phyloP scores from a whole-genome alignment of 2,329 filamentous ascomycete species.

The Hymenoscyphus fraxineus region DNA sequence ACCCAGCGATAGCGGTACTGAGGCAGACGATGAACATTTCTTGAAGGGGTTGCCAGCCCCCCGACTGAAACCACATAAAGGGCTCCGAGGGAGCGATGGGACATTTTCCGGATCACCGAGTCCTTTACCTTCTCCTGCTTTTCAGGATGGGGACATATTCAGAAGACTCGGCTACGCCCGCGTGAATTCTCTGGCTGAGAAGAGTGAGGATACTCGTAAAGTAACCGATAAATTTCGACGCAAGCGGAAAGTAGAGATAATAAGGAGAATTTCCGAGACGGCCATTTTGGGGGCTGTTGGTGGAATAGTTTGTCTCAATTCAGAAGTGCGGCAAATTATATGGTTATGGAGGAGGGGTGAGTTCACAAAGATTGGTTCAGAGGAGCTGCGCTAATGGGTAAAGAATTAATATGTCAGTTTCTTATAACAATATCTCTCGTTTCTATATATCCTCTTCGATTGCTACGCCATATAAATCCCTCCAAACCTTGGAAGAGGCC shows the following conservation, averaged over 20 bases:
- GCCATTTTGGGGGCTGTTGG: conserved; percentile 49
- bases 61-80: conserved; percentile 69
- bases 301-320: conserved; percentile 43
- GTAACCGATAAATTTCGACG: conserved; percentile 38
- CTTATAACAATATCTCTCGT: conserved; percentile 40
- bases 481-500: conserved; percentile 24
- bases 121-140: conserved; percentile 49
- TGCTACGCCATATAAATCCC: conserved; percentile 43
- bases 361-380: conserved; percentile 9
- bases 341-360: conserved; percentile 49
- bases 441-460: conserved; percentile 56
- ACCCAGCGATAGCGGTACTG: conserved; percentile 85
- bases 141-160: conserved; percentile 38
- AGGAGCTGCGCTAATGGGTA: conserved; percentile 21
- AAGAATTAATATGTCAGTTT: conserved; percentile 32
- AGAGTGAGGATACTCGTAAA: conserved; percentile 22
- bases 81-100: conserved; percentile 61
- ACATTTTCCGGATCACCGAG: conserved; percentile 52
- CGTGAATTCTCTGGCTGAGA: background rate
- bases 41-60: conserved; percentile 82
- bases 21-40: conserved; percentile 91
- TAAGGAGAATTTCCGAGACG: conserved; percentile 51
- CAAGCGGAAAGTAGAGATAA: conserved; percentile 45
- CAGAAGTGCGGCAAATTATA: conserved; percentile 44
- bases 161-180: conserved; percentile 12